phyloP scores from a whole-genome alignment of 257 asterid genomes.

The Nyctanthes arbortristis region DNA sequence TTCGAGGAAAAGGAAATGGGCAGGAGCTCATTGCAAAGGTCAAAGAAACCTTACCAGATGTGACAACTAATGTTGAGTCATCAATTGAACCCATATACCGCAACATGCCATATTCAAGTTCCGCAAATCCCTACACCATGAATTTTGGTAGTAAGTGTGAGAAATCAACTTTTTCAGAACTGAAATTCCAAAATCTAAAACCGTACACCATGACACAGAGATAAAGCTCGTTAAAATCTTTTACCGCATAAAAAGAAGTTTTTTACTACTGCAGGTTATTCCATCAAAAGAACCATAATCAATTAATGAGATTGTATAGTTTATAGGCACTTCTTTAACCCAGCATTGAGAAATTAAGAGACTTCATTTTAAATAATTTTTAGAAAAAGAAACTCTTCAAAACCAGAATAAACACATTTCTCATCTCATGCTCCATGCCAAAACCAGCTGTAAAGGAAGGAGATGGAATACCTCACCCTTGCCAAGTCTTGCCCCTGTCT shows the following conservation, averaged over 20 bases:
- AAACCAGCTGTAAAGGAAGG: background rate
- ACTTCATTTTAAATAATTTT: background rate
- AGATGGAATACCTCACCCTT: conserved; percentile 77
- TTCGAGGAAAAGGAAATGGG: background rate
- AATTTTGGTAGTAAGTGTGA: background rate
- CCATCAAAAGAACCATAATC: background rate
- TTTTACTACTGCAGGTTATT: background rate
- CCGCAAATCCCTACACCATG: conserved; percentile 84
- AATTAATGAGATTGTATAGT: background rate
- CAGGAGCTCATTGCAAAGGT: background rate
- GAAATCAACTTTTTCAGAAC: background rate
- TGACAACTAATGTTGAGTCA: conserved; percentile 77
- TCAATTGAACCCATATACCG: conserved; percentile 94
- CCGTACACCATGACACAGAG: background rate
- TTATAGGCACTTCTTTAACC: background rate
- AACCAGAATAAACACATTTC: background rate
- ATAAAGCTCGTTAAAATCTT: background rate
- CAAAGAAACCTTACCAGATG: conserved; percentile 54
- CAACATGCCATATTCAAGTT: conserved; percentile 96
- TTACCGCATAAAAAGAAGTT: background rate
- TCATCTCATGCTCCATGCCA: background rate
- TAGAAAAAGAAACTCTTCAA: background rate
- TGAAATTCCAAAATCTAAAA: background rate
- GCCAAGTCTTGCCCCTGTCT: conserved; percentile 95
- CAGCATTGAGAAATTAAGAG: background rate